These are phyloP conservation scores for Talaromyces stipitatus DNA, from an alignment of 495 filamentous ascomycete species.

Conservation along the genomic window DNA sequence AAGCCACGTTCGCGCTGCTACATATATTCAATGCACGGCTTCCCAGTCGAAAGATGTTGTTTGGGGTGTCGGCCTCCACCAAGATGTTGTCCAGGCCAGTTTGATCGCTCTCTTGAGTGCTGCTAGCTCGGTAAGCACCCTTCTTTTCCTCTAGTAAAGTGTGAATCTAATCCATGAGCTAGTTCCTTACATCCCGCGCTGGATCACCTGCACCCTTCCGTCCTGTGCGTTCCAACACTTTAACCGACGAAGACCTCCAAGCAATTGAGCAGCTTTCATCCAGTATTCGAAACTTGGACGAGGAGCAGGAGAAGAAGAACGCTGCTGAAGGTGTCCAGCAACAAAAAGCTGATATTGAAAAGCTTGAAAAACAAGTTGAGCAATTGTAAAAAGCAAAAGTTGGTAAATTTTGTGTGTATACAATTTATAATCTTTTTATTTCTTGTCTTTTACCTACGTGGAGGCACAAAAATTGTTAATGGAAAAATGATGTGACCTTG, in stretches of 20 bases:
- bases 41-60: constrained; percentile 62
- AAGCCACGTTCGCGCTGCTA: constrained; percentile 78
- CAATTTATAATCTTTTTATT: not conserved
- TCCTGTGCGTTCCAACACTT: constrained; percentile 37
- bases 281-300: not conserved
- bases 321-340: constrained; percentile 6
- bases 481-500: too few relatives aligned
- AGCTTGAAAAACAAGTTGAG: constrained; percentile 9
- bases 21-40: constrained; percentile 85
- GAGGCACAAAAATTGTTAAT: too few relatives aligned
- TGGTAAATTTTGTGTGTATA: not conserved
- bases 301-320: not conserved
- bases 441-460: not conserved
- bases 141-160: not conserved
- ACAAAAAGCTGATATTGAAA: constrained; percentile 11
- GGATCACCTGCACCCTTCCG: constrained; percentile 42
- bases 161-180: constrained; percentile 10
- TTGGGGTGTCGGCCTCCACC: constrained; percentile 94
- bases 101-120: constrained; percentile 84
- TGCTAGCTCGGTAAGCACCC: constrained; percentile 73
- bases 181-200: constrained; percentile 41
- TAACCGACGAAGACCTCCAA: constrained; percentile 37
- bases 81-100: constrained; percentile 89
- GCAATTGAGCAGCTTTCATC: constrained; percentile 33
- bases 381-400: constrained; percentile 1